A percentile compares a stretch with the other conserved stretches of the same genome.
These are phyloP conservation scores for Betula pendula DNA, from an alignment of 306 rosid genomes.

Conservation along the genomic window DNA sequence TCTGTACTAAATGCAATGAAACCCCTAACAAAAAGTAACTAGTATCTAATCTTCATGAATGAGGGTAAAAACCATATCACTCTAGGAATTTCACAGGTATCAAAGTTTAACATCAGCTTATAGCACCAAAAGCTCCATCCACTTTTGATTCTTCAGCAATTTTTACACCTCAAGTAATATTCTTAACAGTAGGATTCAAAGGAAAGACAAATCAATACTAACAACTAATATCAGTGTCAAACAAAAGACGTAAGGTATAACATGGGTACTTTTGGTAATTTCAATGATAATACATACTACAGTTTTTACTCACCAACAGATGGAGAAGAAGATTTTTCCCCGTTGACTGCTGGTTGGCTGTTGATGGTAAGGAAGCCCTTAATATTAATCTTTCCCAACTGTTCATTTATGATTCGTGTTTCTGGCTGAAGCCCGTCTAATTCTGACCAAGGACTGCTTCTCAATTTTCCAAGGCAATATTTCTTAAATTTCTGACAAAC, in stretches of 20 bases:
- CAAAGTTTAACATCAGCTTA: background rate
- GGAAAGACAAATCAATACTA: background rate
- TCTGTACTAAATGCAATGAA: background rate
- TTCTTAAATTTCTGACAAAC: conserved; percentile 72
- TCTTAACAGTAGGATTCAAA: background rate
- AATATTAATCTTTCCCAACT: conserved; percentile 60
- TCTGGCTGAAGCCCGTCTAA: conserved; percentile 94
- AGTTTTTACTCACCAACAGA: conserved; percentile 65
- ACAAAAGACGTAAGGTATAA: background rate
- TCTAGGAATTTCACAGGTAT: background rate
- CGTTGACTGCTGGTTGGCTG: conserved; percentile 96
- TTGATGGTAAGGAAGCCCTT: conserved; percentile 93
- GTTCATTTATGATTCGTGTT: conserved; percentile 81
- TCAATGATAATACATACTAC: conserved; percentile 13
- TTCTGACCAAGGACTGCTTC: conserved; percentile 97
- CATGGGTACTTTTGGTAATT: background rate
- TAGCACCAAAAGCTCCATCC: background rate
- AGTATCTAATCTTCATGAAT: background rate
- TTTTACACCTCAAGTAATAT: background rate
- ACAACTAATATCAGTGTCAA: background rate
- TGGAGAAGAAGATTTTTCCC: conserved; percentile 83
- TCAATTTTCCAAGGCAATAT: conserved; percentile 84
- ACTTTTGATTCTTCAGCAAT: background rate
- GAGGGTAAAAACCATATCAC: background rate
- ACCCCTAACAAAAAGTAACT: background rate